Percentiles rank a stretch among this genome's conserved stretches.
These are phyloP conservation scores for Ceratobasidium sp. DNA, from an alignment of 1,284 basidiomycete species.

Conservation along the genomic window DNA sequence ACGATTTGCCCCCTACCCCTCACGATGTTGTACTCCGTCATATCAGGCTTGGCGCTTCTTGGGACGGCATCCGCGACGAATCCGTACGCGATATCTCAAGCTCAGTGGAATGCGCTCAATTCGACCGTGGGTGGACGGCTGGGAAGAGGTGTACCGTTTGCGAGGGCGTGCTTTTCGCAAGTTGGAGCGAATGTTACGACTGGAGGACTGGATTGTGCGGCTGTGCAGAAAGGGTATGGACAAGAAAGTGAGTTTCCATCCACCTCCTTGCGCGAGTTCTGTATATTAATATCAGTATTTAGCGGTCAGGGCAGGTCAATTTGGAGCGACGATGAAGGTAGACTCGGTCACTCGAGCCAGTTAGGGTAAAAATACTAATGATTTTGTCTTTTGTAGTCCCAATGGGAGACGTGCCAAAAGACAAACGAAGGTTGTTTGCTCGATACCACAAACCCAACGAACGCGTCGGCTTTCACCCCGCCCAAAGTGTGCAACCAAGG, in stretches of 20 bases:
- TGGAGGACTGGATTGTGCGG: neutral
- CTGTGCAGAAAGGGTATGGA: neutral
- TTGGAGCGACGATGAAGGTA: constrained; percentile 2
- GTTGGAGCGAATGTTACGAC: constrained; percentile 4
- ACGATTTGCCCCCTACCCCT: constrained; percentile 28
- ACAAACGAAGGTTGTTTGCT: constrained; percentile 23
- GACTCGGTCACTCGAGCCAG: neutral
- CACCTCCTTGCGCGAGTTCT: neutral
- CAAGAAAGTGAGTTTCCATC: neutral
- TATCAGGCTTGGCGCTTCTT: neutral
- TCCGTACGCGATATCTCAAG: constrained; percentile 9
- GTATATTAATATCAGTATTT: no score
- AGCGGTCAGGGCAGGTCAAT: neutral
- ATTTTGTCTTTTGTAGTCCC: neutral
- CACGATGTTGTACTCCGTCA: constrained; percentile 19
- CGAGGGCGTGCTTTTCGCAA: constrained; percentile 14
- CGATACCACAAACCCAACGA: constrained; percentile 5
- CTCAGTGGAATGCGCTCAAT: constrained; percentile 25
- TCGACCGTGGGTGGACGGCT: constrained; percentile 11
- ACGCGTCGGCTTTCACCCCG: constrained; percentile 12
- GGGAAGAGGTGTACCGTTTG: constrained; percentile 18
- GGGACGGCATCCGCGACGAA: neutral
- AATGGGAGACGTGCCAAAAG: constrained; percentile 37
- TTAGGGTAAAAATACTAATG: no score
- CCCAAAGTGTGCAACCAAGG: constrained; percentile 57